Evolutionary conservation across 805 yeast genomes (phyloP), one percentile per base, ranked within the genome.

Genomic region (Cyberlindnera veronae): DNA sequence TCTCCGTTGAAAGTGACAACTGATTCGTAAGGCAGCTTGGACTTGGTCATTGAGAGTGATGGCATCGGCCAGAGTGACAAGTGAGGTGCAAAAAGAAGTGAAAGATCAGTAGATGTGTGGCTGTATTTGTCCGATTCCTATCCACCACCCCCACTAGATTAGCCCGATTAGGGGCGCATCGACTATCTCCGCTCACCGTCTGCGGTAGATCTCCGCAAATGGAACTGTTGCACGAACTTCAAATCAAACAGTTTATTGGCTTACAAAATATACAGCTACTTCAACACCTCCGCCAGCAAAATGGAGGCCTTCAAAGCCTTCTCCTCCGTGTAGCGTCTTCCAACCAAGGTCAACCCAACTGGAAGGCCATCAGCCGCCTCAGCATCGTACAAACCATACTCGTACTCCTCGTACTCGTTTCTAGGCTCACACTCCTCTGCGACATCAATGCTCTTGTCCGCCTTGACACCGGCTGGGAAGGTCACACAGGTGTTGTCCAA

Each of bases 401-500:
- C 60, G 31, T 35, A 69, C 63, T 74, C 75, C 37, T 56, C 61
- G 32, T 42, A 41, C 14, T 39, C 34, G 34, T 49, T 55, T 36
- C 61, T 41, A 39, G 57, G 44, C 5, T 35, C 20, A 28, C 45
- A 54, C 26, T 32, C 38, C 30, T 67, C 77, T 66, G 73, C 71
- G 27, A 60, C 52, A 56, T 81, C 89, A 32, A 72, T 44, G 5
- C 46, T 42, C 20, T 64, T 51, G 53, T 79, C 79, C 13, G 48
- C 54, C 23, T 14, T 34, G 19, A 45, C 26, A 17, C 50, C 50
- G 5, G 86, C 72, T 52, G 84, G 88, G 63, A 77, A 67, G 2
- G 72, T 69, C 45, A 81, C 74, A 29, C 80, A 76, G 30, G 95
- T 89, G 54, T 77, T 69, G 60, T 85, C 95, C 47, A 83, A 61